Base-by-base conservation (phyloP, 2,329 filamentous ascomycete species). In the Magnaporthiopsis incrustans region DNA sequence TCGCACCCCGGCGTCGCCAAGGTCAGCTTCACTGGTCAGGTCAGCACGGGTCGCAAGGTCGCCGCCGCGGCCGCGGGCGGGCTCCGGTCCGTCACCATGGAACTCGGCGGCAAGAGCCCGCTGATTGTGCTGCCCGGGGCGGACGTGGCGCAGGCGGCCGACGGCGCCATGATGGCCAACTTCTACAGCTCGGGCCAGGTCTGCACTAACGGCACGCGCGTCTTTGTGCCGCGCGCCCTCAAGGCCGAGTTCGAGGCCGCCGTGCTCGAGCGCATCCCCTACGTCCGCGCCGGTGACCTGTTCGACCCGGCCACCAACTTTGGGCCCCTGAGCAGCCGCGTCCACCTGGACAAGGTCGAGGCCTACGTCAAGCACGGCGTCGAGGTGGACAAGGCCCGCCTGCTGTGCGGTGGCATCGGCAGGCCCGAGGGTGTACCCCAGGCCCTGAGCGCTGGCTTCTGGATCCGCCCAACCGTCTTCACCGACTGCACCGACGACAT, bases 161-260 rank as follows among this genome's bases (percentile, higher is more conserved):
- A 96, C 71, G 89, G 91, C 35, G 92, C 91, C 67, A 93, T 96
- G 89, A 91, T 96, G 81, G 92, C 92, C 70, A 96, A 96, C 76
- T 96, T 96, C 78, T 96, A 90, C 81, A 92, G 89, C 68, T 90
- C 90, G 0, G 92, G 92, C 35, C 92, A 97, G 76, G 92, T 96
- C 62, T 97, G 92, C 82, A 96, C 92, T 62, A 96, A 96, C 74
- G 92, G 92, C 61, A 96, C 92, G 1, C 83, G 92, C 14, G 92
- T 96, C 44, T 96, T 96, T 73, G 83, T 97, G 3, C 91, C 89
- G 0, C 77, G 81, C 44, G 73, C 77, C 53, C 81, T 92, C 74
- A 87, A 92, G 72, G 65, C 77, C 18, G 79, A 78, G 0, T 93
- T 96, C 68, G 91, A 96, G 74, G 79, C 82, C 69, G 77, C 79